phyloP scores from a whole-genome alignment of 2,329 filamentous ascomycete genomes.

The Xylariaceae sp. region DNA sequence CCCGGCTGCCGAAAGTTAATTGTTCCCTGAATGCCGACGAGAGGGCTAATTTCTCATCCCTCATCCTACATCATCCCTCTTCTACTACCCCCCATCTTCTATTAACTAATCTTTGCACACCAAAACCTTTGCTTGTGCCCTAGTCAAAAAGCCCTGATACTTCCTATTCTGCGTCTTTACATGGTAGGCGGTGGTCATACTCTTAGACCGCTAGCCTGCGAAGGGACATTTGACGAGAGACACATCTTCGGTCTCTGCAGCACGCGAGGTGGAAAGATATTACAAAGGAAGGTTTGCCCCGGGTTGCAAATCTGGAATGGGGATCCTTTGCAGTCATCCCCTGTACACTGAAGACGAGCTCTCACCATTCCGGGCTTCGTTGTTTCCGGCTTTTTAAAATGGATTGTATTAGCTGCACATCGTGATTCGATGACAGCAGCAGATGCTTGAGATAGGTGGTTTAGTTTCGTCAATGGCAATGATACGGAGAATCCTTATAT shows the following conservation, averaged over 20 bases:
- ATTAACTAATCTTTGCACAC: slow-evolving; percentile 24
- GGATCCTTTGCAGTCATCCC: slow-evolving; percentile 13
- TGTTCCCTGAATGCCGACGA: no score
- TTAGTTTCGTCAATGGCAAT: slow-evolving; percentile 23
- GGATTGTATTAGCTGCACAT: slow-evolving; percentile 20
- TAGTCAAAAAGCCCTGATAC: no score
- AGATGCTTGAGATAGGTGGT: slow-evolving; percentile 23
- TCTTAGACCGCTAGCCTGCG: slow-evolving; percentile 25
- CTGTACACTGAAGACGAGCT: slow-evolving; percentile 6
- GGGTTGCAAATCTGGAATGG: slow-evolving; percentile 15
- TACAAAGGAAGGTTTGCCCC: slow-evolving; percentile 15
- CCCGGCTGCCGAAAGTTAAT: slow-evolving; percentile 45
- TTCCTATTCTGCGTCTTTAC: slow-evolving; percentile 19
- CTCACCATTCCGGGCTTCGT: slow-evolving; percentile 11
- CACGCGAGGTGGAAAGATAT: slow-evolving; percentile 11
- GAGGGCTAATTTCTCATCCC: no score
- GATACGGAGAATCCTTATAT: no score
- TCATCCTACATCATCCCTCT: slow-evolving; percentile 5
- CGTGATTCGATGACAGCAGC: slow-evolving; percentile 17
- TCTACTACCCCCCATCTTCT: slow-evolving; percentile 17
- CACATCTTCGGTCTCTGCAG: slow-evolving; percentile 14
- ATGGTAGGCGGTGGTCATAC: slow-evolving; percentile 21
- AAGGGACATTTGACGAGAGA: slow-evolving; percentile 21
- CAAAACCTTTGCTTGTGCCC: slow-evolving; percentile 25
- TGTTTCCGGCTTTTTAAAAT: slow-evolving; percentile 18